Conservation (phyloP, 306 rosid species). For the Lathyrus tuberosus region DNA sequence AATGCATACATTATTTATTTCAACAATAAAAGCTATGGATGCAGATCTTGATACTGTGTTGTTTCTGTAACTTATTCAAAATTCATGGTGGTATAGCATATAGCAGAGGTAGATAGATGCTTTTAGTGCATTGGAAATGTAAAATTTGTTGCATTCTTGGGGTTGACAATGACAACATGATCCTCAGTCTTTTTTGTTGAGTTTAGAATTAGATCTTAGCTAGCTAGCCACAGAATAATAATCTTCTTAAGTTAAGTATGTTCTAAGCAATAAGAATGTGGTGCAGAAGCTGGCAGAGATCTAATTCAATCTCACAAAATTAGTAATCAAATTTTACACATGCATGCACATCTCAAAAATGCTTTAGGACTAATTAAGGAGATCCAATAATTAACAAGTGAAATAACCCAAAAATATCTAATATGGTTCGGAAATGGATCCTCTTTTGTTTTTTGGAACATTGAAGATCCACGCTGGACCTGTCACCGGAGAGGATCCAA, state of each 20-base stretch:
- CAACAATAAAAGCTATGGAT: slow-evolving; percentile 9
- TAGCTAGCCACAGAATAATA: slow-evolving; percentile 13
- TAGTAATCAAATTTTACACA: slow-evolving; percentile 4
- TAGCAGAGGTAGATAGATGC: slow-evolving; percentile 5
- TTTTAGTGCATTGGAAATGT: slow-evolving; percentile 43
- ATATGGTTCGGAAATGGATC: no score
- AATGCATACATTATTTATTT: background rate
- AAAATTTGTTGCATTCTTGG: slow-evolving; percentile 28
- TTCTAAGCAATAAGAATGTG: slow-evolving; percentile 17
- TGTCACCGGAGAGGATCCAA: background rate
- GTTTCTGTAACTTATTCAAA: slow-evolving; percentile 26
- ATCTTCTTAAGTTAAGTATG: slow-evolving; percentile 7
- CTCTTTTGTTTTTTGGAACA: no score
- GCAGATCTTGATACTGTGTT: slow-evolving; percentile 30
- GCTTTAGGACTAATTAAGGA: slow-evolving; percentile 2
- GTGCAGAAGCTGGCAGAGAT: slow-evolving; percentile 16
- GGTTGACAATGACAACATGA: slow-evolving; percentile 25
- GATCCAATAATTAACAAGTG: background rate
- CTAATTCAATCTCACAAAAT: slow-evolving; percentile 18
- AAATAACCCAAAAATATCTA: slow-evolving; percentile 8
- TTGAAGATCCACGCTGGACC: no score
- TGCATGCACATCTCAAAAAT: slow-evolving; percentile 3
- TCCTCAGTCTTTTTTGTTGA: slow-evolving; percentile 19
- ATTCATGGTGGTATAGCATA: slow-evolving; percentile 18
- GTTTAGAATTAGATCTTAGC: slow-evolving; percentile 23